Evolutionary conservation across 1,284 basidiomycete species (phyloP).

Genomic region (Malassezia psittaci): DNA sequence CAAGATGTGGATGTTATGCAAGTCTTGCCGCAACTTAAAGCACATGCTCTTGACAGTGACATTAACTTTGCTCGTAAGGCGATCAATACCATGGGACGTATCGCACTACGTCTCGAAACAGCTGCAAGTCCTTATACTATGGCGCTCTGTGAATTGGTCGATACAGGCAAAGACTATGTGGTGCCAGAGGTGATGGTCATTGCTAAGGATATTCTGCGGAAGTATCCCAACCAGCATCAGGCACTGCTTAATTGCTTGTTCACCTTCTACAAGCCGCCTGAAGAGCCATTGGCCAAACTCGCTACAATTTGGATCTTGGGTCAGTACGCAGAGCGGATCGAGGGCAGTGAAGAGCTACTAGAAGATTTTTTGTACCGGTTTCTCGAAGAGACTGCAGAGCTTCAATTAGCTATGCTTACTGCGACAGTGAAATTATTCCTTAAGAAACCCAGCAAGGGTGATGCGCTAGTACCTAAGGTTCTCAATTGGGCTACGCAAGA

Average conservation of each 20-base stretch:
- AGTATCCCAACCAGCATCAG: conserved; percentile 93
- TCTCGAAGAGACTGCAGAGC: conserved; percentile 83
- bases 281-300: conserved; percentile 88
- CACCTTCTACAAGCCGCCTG: conserved; percentile 77
- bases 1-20: conserved; percentile 80
- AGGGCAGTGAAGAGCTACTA: conserved; percentile 87
- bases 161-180: conserved; percentile 89
- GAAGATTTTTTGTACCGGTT: conserved; percentile 86
- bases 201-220: conserved; percentile 93
- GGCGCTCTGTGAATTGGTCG: conserved; percentile 72
- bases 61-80: conserved; percentile 96
- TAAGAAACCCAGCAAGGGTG: conserved; percentile 80
- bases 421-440: conserved; percentile 95
- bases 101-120: conserved; percentile 89
- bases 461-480: conserved; percentile 84
- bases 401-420: conserved; percentile 87
- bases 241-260: conserved; percentile 85
- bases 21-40: conserved; percentile 83
- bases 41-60: conserved; percentile 98
- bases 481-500: conserved; percentile 96
- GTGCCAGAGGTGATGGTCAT: conserved; percentile 96
- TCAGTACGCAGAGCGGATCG: conserved; percentile 89
- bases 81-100: conserved; percentile 85
- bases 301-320: conserved; percentile 98
- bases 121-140: conserved; percentile 83